phyloP scores from a whole-genome alignment of 805 yeast genomes.

The Yarrowia sp. region DNA sequence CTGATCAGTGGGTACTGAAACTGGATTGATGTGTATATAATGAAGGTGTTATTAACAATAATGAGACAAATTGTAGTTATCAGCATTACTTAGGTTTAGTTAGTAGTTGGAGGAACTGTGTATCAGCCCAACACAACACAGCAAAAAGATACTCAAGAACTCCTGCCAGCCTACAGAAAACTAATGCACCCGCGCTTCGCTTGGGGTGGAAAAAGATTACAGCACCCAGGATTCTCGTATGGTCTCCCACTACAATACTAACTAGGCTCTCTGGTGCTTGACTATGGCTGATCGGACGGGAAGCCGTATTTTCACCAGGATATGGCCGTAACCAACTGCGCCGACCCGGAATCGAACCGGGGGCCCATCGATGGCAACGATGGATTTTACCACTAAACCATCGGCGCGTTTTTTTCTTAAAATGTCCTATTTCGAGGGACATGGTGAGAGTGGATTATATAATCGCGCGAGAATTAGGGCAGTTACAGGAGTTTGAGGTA shows the following conservation, averaged over 20 bases:
- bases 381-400: not conserved
- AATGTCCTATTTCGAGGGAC: not conserved
- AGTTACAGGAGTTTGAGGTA: not conserved
- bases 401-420: not conserved
- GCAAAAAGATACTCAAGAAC: too few relatives aligned
- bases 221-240: not conserved
- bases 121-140: too few relatives aligned
- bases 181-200: too few relatives aligned
- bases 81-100: too few relatives aligned
- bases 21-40: not conserved
- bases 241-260: not conserved
- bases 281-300: not conserved
- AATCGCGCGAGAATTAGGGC: not conserved
- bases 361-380: slow-evolving; percentile 7
- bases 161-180: too few relatives aligned
- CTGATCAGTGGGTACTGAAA: not conserved
- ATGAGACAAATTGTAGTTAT: too few relatives aligned
- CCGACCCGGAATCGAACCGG: slow-evolving; percentile 6
- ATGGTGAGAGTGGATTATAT: not conserved
- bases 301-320: slow-evolving; percentile 7
- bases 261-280: not conserved
- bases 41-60: too few relatives aligned
- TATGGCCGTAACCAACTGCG: slow-evolving; percentile 1
- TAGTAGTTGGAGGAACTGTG: too few relatives aligned
- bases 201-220: not conserved